A percentile compares a stretch with the other conserved stretches of the same genome.
phyloP scores from a whole-genome alignment of 768 basidiomycete genomes.

The Lactarius sanguifluus region DNA sequence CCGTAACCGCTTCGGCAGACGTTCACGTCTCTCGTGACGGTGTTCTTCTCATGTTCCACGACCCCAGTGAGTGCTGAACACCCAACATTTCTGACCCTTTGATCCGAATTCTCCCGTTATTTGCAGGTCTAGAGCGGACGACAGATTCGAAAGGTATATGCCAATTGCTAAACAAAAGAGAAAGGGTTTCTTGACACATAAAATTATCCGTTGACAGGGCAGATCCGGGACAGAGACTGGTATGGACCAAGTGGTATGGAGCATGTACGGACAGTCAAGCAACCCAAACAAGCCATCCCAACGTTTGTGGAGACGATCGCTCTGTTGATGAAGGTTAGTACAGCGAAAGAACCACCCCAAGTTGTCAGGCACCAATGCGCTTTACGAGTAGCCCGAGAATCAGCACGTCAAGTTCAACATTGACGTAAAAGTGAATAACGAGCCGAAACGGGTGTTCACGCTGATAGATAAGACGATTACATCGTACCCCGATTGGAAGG shows the following conservation, averaged over 20 bases:
- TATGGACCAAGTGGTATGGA: conserved; percentile 56
- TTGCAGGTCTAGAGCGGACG: conserved; percentile 67
- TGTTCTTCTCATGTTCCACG: conserved; percentile 94
- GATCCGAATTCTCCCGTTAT: conserved; percentile 5
- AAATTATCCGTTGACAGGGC: conserved; percentile 43
- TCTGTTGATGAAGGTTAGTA: conserved; percentile 70
- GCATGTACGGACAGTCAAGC: conserved; percentile 74
- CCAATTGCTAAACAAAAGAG: conserved; percentile 3
- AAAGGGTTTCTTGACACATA: conserved; percentile 5
- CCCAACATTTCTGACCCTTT: background rate
- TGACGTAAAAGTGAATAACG: conserved; percentile 93
- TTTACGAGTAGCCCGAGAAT: conserved; percentile 59
- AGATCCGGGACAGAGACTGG: conserved; percentile 54
- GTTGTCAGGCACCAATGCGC: conserved; percentile 15
- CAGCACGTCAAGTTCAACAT: conserved; percentile 77
- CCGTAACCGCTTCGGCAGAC: conserved; percentile 70
- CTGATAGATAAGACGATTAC: conserved; percentile 73
- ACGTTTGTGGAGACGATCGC: conserved; percentile 84
- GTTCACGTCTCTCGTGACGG: conserved; percentile 90
- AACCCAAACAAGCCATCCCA: conserved; percentile 86
- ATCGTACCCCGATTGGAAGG: conserved; percentile 69
- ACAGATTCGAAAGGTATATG: conserved; percentile 72
- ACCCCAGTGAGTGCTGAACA: conserved; percentile 56
- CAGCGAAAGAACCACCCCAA: conserved; percentile 20
- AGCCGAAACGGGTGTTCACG: conserved; percentile 79